Conservation (phyloP, 192 early-diverging fungal genomes). For the Rhizophlyctis rosea region DNA sequence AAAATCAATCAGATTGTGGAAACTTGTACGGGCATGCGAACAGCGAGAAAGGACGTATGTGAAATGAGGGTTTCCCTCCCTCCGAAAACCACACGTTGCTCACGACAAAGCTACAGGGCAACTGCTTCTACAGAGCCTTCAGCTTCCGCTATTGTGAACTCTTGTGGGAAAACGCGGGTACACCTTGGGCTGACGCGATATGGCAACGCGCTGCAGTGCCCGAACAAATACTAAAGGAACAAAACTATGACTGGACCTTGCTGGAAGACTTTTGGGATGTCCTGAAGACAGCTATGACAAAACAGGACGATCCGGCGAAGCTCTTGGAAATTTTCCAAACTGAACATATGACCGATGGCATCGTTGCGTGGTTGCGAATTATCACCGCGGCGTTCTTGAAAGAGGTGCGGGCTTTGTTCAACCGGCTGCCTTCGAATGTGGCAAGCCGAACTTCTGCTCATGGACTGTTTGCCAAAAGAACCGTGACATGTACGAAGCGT, state of each 20-base stretch:
- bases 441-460: conserved; percentile 6
- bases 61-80: neutral
- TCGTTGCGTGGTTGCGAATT: conserved; percentile 49
- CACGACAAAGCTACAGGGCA: conserved; percentile 42
- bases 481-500: conserved; percentile 52
- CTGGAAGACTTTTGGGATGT: conserved; percentile 51
- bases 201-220: neutral
- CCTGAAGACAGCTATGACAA: conserved; percentile 32
- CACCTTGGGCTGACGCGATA: conserved; percentile 31
- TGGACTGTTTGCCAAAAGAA: conserved; percentile 28
- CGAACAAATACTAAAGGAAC: neutral
- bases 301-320: conserved; percentile 5
- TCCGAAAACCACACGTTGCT: neutral
- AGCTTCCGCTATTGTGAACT: conserved; percentile 45
- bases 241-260: conserved; percentile 40
- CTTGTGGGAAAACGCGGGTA: conserved; percentile 8
- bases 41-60: neutral
- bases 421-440: neutral
- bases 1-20: conserved; percentile 10
- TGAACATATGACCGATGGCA: conserved; percentile 46
- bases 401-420: conserved; percentile 21
- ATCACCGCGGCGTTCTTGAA: conserved; percentile 51
- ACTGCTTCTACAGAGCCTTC: conserved; percentile 59
- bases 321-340: conserved; percentile 34
- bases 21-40: conserved; percentile 7